phyloP scores from a whole-genome alignment of 2,329 filamentous ascomycete species.

The Hysterium pulicare region DNA sequence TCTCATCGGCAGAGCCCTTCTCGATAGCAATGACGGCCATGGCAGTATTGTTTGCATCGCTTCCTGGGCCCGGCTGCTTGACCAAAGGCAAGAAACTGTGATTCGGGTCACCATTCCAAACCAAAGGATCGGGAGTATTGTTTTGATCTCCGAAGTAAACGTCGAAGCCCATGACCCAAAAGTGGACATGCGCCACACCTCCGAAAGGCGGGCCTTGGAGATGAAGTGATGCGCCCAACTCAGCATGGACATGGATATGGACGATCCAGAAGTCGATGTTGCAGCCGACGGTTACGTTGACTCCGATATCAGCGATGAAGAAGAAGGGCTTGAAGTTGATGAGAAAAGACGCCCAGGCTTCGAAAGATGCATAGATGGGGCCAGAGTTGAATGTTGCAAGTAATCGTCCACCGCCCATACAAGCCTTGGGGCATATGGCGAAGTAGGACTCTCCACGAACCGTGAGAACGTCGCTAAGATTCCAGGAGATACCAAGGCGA shows the following conservation, averaged over 20 bases:
- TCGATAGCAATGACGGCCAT: too few relatives aligned
- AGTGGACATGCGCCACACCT: conserved; percentile 4
- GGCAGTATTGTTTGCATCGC: too few relatives aligned
- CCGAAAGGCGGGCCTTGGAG: conserved; percentile 17
- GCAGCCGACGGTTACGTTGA: conserved; percentile 22
- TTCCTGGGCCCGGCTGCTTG: too few relatives aligned
- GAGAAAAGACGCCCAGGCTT: conserved; percentile 41
- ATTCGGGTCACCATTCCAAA: too few relatives aligned
- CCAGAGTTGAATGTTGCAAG: conserved; percentile 29
- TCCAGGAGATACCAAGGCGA: conserved; percentile 6
- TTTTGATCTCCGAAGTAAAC: not conserved
- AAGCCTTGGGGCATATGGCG: conserved; percentile 11
- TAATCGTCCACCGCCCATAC: conserved; percentile 24
- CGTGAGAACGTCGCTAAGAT: conserved; percentile 1
- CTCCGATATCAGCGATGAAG: conserved; percentile 28
- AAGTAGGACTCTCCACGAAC: conserved; percentile 12
- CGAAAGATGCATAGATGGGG: conserved; percentile 39
- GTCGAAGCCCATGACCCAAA: not conserved
- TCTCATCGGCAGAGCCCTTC: too few relatives aligned
- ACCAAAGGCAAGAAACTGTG: too few relatives aligned
- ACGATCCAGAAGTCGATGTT: conserved; percentile 10
- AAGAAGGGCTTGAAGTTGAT: conserved; percentile 42
- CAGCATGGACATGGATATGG: conserved; percentile 10
- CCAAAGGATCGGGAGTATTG: too few relatives aligned
- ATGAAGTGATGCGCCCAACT: conserved; percentile 18